Conservation (phyloP, 2,329 filamentous ascomycete genomes). For the Phaeoacremonium minimum region DNA sequence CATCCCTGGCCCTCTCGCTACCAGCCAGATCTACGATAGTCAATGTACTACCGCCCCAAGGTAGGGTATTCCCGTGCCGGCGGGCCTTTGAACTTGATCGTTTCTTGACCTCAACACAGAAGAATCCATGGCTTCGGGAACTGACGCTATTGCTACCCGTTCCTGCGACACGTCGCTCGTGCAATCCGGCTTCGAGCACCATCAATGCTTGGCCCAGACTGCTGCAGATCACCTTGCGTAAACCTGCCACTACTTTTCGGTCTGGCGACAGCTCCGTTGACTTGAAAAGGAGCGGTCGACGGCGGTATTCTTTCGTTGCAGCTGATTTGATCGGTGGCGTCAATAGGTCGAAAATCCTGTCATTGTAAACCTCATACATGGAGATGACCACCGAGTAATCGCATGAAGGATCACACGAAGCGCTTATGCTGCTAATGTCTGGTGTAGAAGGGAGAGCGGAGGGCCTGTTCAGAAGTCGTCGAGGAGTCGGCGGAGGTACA, state of each 20-base stretch:
- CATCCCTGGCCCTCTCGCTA: constrained; percentile 87
- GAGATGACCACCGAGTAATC: constrained; percentile 88
- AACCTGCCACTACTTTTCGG: constrained; percentile 87
- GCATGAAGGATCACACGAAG: constrained; percentile 62
- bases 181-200: constrained; percentile 83
- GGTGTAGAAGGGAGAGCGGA: constrained; percentile 71
- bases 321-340: constrained; percentile 57
- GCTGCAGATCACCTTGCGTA: constrained; percentile 85
- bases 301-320: constrained; percentile 63
- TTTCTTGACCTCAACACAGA: constrained; percentile 93
- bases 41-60: constrained; percentile 73
- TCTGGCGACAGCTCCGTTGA: constrained; percentile 83
- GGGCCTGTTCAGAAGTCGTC: constrained; percentile 62
- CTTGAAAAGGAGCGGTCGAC: constrained; percentile 88
- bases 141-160: constrained; percentile 92
- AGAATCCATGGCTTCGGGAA: constrained; percentile 92
- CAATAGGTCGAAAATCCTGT: constrained; percentile 92
- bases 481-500: constrained; percentile 50
- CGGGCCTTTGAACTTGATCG: constrained; percentile 37
- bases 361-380: constrained; percentile 99
- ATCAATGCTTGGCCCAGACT: constrained; percentile 80
- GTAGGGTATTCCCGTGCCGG: constrained; percentile 42
- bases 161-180: constrained; percentile 81
- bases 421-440: constrained; percentile 65
- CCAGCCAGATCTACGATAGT: constrained; percentile 91